Evolutionary conservation across 139 green algal species (phyloP).

Genomic region (Ulvella scutata): DNA sequence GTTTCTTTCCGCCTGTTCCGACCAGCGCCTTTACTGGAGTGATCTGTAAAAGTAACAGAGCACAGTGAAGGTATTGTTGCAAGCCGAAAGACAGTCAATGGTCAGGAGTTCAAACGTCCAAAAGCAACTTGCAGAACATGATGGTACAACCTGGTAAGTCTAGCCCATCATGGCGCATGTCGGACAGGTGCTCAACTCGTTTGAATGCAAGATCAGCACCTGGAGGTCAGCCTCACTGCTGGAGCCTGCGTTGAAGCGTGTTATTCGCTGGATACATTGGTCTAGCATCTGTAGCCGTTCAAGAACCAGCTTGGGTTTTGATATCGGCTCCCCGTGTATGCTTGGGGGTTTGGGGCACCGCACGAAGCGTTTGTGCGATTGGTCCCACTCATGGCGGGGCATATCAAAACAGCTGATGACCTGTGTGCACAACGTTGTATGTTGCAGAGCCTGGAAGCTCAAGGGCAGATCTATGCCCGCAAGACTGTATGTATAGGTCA

Average conservation of each 20-base stretch:
- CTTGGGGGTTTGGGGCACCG: neutral
- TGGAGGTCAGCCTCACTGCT: neutral
- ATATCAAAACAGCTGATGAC: neutral
- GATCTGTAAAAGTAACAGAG: neutral
- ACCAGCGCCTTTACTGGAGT: neutral
- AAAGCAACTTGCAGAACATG: neutral
- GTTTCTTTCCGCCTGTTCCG: neutral
- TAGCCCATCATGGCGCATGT: neutral
- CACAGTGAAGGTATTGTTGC: neutral
- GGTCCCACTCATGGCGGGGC: neutral
- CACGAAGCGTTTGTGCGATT: neutral
- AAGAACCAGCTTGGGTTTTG: neutral
- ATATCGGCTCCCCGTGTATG: neutral
- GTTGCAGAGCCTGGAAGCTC: no score
- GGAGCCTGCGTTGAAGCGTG: neutral
- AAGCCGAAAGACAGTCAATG: neutral
- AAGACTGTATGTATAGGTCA: no score
- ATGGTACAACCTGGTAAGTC: neutral
- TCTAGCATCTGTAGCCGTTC: neutral
- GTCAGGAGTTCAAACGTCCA: neutral
- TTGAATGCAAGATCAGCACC: neutral
- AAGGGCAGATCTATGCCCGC: no score
- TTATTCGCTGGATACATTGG: neutral
- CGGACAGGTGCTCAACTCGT: neutral
- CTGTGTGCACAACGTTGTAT: no score